Percentiles rank a stretch among this genome's conserved stretches.
These are phyloP conservation scores for Cucumis cinereus DNA, from an alignment of 306 rosid species.

Conservation along the genomic window DNA sequence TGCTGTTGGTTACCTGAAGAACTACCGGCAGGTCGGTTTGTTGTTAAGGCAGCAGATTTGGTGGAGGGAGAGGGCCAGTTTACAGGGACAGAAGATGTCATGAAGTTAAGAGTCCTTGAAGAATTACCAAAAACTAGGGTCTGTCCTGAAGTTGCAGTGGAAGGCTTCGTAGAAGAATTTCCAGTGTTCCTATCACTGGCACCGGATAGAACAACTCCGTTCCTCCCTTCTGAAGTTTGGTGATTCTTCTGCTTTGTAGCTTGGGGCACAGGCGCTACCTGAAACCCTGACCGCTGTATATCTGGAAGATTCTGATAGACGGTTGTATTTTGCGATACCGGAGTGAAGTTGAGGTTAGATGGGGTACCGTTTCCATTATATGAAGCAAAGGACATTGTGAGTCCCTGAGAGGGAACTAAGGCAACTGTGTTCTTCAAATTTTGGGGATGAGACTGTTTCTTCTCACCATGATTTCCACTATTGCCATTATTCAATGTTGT, in stretches of 20 bases:
- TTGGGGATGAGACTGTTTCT: constrained; percentile 27
- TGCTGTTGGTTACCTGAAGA: constrained; percentile 38
- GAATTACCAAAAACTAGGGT: constrained; percentile 59
- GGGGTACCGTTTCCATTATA: constrained; percentile 15
- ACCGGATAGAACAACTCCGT: constrained; percentile 24
- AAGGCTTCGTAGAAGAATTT: constrained; percentile 27
- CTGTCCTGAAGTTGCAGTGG: constrained; percentile 24
- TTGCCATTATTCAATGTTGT: constrained; percentile 27
- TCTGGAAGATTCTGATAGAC: constrained; percentile 44
- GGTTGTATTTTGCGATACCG: constrained; percentile 12
- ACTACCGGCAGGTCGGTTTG: constrained; percentile 21
- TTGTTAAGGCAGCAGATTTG: constrained; percentile 20
- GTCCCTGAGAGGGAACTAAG: constrained; percentile 40
- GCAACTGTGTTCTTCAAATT: constrained; percentile 37
- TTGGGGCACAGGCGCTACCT: constrained; percentile 25
- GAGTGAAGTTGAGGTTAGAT: constrained; percentile 17
- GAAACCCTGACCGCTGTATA: constrained; percentile 32
- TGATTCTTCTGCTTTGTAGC: constrained; percentile 33
- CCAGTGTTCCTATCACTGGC: constrained; percentile 35
- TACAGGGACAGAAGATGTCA: constrained; percentile 27
- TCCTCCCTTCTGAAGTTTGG: constrained; percentile 29
- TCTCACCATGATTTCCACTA: constrained; percentile 31
- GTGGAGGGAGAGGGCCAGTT: constrained; percentile 34
- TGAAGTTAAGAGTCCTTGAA: constrained; percentile 45
- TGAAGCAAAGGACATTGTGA: constrained; percentile 45